Evolutionary conservation across 495 filamentous ascomycete species (phyloP), one percentile per base, ranked within the genome.

Genomic region (Bathelium albidoporum): DNA sequence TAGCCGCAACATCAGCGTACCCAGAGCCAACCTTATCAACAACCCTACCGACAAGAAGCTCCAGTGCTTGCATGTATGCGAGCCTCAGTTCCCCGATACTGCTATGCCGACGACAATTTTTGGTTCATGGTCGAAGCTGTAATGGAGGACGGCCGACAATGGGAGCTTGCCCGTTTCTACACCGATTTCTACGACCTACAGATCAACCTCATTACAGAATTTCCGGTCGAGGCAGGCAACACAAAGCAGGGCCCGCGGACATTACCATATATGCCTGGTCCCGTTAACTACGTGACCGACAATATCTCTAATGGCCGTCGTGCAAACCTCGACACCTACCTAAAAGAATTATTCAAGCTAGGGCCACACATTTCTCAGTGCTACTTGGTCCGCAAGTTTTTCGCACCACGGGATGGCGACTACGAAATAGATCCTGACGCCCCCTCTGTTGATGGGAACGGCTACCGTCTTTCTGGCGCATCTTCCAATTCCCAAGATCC

Each of bases 101-200:
- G 89, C 72, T 97, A 95, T 71, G 92, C 93, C 59, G 91, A 96
- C 71, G 92, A 96, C 72, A 96, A 96, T 68, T 98, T 97, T 73
- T 97, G 94, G 91, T 98, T 97, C 72, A 89, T 96, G 60, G 90
- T 98, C 62, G 93, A 97, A 71, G 90, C 89, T 29, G 80, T 85
- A 67, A 86, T 98, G 77, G 91, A 96, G 66, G 91, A 97, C 72
- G 92, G 91, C 41, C 84, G 87, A 52, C 86, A 88, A 69, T 97
- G 93, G 91, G 91, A 95, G 71, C 76, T 98, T 49, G 90, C 89
- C 59, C 84, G 94, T 58, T 94, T 91, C 70, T 98, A 98, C 70
- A 90, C 96, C 71, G 95, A 98, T 73, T 98, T 98, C 72, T 98
- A 97, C 74, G 94, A 97, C 71, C 95, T 97, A 75, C 94, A 98